These are phyloP conservation scores for Balansia obtecta DNA, from an alignment of 2,329 filamentous ascomycete genomes.

Conservation along the genomic window DNA sequence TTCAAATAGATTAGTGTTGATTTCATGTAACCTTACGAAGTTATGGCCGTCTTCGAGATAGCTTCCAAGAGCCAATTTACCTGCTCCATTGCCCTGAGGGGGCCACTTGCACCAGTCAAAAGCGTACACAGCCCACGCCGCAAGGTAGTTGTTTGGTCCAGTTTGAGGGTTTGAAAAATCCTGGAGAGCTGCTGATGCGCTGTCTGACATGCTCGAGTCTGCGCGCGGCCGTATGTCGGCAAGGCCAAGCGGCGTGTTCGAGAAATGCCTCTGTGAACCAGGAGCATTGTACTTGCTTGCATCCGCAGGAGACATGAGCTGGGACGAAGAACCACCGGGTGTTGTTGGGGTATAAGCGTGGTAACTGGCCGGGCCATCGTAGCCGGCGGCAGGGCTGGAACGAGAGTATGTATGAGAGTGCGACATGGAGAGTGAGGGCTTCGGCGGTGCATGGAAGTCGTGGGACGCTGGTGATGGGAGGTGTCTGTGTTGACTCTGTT, in stretches of 20 bases:
- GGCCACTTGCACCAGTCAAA: slow-evolving; percentile 99
- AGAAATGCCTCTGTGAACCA: slow-evolving; percentile 48
- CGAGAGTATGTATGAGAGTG: slow-evolving; percentile 73
- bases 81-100: slow-evolving; percentile 64
- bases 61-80: slow-evolving; percentile 89
- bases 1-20: background rate
- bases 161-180: slow-evolving; percentile 53
- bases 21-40: slow-evolving; percentile 49
- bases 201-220: slow-evolving; percentile 69
- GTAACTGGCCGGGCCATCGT: slow-evolving; percentile 42
- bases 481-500: slow-evolving; percentile 18
- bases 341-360: slow-evolving; percentile 51
- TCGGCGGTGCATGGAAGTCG: slow-evolving; percentile 51
- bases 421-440: slow-evolving; percentile 51
- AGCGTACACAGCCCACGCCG: slow-evolving; percentile 90
- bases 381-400: slow-evolving; percentile 61
- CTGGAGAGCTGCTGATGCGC: slow-evolving; percentile 49
- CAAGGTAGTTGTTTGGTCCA: slow-evolving; percentile 82
- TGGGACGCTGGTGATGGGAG: slow-evolving; percentile 29
- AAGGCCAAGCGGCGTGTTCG: slow-evolving; percentile 80
- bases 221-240: slow-evolving; percentile 83
- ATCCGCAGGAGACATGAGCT: slow-evolving; percentile 50
- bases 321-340: slow-evolving; percentile 45
- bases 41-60: slow-evolving; percentile 98
- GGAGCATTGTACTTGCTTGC: slow-evolving; percentile 41